Evolutionary conservation across 768 basidiomycete genomes (phyloP).

Genomic region (Roridomyces roridus): DNA sequence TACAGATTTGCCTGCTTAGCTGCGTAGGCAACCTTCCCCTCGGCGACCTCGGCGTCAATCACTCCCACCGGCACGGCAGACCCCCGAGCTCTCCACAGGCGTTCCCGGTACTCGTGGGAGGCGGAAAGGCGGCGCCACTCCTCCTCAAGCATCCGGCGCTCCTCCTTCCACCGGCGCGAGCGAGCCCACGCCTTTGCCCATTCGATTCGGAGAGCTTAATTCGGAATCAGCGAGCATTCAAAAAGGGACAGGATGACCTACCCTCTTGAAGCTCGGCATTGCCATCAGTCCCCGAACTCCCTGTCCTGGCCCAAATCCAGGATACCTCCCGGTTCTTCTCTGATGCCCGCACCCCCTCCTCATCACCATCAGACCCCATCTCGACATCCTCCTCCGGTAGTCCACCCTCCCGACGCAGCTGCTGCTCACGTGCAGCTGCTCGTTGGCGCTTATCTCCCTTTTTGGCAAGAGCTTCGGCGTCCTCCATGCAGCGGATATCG

Average conservation of each 20-base stretch:
- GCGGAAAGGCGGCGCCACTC: conserved; percentile 14
- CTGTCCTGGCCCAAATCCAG: neutral
- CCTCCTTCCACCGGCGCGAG: conserved; percentile 20
- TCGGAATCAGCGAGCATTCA: neutral
- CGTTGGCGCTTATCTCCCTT: neutral
- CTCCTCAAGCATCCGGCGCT: conserved; percentile 21
- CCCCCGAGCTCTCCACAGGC: neutral
- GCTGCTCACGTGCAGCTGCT: neutral
- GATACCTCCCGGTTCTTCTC: neutral
- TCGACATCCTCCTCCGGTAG: neutral
- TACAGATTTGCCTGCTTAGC: no score
- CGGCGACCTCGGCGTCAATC: neutral
- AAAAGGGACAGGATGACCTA: no score
- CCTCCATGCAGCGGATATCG: conserved; percentile 8
- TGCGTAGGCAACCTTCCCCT: no score
- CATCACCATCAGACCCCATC: neutral
- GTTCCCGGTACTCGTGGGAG: neutral
- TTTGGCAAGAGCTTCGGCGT: neutral
- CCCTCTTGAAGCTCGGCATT: neutral
- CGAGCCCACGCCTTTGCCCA: conserved; percentile 9
- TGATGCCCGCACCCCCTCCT: no score
- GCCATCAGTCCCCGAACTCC: neutral
- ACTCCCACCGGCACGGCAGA: neutral
- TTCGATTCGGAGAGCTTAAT: conserved; percentile 13
- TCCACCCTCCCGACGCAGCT: neutral